phyloP scores from a whole-genome alignment of 2,329 filamentous ascomycete genomes.

The Myriosclerotinia scirpicola region DNA sequence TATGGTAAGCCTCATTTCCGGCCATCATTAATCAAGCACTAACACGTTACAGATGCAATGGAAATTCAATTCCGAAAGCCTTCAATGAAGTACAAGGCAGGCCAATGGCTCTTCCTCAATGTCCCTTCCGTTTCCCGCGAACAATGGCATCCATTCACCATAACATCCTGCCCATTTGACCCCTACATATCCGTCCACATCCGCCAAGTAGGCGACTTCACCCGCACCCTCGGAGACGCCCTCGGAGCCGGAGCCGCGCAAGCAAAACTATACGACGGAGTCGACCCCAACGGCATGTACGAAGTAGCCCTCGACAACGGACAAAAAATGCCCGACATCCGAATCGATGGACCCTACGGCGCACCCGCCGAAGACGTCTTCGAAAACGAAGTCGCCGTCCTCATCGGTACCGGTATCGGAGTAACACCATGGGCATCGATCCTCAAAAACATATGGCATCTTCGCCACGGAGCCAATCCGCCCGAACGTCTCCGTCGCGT shows the following conservation, averaged over 20 bases:
- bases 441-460: slow-evolving; percentile 97
- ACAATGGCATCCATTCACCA: slow-evolving; percentile 99
- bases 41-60: slow-evolving; percentile 68
- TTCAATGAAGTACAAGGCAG: slow-evolving; percentile 96
- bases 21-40: slow-evolving; percentile 28
- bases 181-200: slow-evolving; percentile 93
- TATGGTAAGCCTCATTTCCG: slow-evolving; percentile 60
- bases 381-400: slow-evolving; percentile 82
- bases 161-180: slow-evolving; percentile 96
- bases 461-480: slow-evolving; percentile 85
- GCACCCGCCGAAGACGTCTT: slow-evolving; percentile 98
- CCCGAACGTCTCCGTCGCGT: slow-evolving; percentile 87
- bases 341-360: slow-evolving; percentile 94
- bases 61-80: slow-evolving; percentile 97
- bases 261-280: slow-evolving; percentile 82
- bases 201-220: slow-evolving; percentile 96
- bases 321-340: slow-evolving; percentile 84
- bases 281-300: slow-evolving; percentile 96
- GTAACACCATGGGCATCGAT: slow-evolving; percentile 86
- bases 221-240: slow-evolving; percentile 86
- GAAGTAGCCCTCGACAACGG: slow-evolving; percentile 93
- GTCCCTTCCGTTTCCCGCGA: slow-evolving; percentile 82
- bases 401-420: slow-evolving; percentile 84
- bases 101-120: slow-evolving; percentile 97
- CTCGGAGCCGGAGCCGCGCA: slow-evolving; percentile 89